Percentiles rank a stretch among this genome's conserved stretches.
Evolutionary conservation across 2,329 filamentous ascomycete genomes (phyloP).

Genomic region (Aspergillus ochraceus): DNA sequence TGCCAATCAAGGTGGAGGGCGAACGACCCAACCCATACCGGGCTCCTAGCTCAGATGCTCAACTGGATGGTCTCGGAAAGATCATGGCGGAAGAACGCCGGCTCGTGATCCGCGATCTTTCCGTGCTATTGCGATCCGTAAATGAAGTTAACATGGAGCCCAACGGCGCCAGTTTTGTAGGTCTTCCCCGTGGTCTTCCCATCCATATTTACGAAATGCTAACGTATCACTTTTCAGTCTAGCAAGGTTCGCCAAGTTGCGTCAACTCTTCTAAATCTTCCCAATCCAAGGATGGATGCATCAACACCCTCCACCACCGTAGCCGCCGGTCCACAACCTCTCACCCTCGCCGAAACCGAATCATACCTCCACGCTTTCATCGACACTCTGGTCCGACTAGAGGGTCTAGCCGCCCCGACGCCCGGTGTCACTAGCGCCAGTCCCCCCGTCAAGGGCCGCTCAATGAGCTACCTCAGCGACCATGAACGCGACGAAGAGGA

Average conservation of each 20-base stretch:
- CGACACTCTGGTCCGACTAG: constrained; percentile 71
- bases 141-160: constrained; percentile 83
- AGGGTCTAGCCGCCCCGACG: constrained; percentile 53
- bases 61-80: constrained; percentile 54
- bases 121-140: constrained; percentile 73
- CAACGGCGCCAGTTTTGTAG: constrained; percentile 64
- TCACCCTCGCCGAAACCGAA: constrained; percentile 58
- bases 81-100: constrained; percentile 75
- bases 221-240: constrained; percentile 49
- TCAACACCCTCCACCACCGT: constrained; percentile 41
- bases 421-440: constrained; percentile 28
- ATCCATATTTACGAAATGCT: background rate
- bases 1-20: constrained; percentile 21
- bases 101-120: constrained; percentile 75
- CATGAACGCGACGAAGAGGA: constrained; percentile 73
- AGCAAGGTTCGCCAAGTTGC: constrained; percentile 84
- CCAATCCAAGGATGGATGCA: constrained; percentile 33
- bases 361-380: constrained; percentile 71
- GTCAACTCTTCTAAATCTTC: constrained; percentile 70
- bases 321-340: constrained; percentile 27
- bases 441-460: constrained; percentile 29
- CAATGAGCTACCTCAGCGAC: constrained; percentile 39
- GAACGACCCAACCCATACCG: constrained; percentile 27
- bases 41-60: constrained; percentile 33
- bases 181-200: constrained; percentile 27